phyloP scores from a whole-genome alignment of 78 protist genomes.

The Dictyostelium purpureum region DNA sequence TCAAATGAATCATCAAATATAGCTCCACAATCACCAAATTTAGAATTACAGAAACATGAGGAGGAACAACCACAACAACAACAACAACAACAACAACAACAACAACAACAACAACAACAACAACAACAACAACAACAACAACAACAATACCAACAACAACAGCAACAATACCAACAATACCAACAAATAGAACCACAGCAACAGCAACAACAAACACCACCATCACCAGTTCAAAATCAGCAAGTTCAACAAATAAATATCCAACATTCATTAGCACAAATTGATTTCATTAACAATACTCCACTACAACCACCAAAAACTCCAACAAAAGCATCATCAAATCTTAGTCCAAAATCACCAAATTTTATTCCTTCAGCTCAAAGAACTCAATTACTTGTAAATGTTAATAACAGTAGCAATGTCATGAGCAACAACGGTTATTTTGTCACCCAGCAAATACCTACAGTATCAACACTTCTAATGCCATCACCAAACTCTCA shows the following conservation, averaged over 20 bases:
- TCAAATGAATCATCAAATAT: neutral
- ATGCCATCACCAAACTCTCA: too few relatives aligned
- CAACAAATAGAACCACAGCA: neutral
- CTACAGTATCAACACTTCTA: too few relatives aligned
- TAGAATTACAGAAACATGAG: neutral
- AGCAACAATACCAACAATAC: neutral
- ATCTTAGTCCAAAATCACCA: slow-evolving; percentile 72
- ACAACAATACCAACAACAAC: neutral
- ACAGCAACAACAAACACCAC: too few relatives aligned
- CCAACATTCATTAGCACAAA: too few relatives aligned
- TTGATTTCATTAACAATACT: neutral
- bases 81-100: neutral
- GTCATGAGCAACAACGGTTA: too few relatives aligned
- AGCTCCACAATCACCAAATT: neutral
- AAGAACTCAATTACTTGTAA: too few relatives aligned
- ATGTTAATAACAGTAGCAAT: too few relatives aligned
- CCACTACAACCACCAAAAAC: slow-evolving; percentile 5
- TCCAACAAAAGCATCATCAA: slow-evolving; percentile 1
- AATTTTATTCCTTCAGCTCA: slow-evolving; percentile 39
- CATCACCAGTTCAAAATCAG: too few relatives aligned
- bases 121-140: neutral
- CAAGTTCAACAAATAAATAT: too few relatives aligned
- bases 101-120: neutral
- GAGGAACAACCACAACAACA: neutral
- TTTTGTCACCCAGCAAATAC: too few relatives aligned